These are phyloP conservation scores for Magnusiomyces starmeri DNA, from an alignment of 1,139 yeast genomes.

Conservation along the genomic window DNA sequence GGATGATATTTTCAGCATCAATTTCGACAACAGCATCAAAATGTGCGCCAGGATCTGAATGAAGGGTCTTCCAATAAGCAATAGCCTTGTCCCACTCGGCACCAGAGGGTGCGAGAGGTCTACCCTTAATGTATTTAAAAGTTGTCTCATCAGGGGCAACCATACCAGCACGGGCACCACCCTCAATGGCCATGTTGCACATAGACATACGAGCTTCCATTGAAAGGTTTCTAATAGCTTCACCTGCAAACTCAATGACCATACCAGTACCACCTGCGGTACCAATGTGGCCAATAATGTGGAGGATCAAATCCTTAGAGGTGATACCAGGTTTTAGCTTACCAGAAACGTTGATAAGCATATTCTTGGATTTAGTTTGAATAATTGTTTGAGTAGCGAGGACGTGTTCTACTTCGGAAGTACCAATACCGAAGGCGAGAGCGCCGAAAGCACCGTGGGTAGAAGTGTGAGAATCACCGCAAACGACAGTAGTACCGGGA, in stretches of 20 bases:
- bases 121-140: slow-evolving; percentile 78
- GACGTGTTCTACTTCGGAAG: slow-evolving; percentile 98
- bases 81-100: slow-evolving; percentile 93
- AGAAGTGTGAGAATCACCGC: slow-evolving; percentile 98
- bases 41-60: slow-evolving; percentile 80
- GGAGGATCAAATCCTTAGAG: slow-evolving; percentile 88
- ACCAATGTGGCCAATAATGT: slow-evolving; percentile 93
- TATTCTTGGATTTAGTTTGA: slow-evolving; percentile 90
- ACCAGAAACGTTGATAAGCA: slow-evolving; percentile 83
- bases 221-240: slow-evolving; percentile 78
- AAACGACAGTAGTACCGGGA: slow-evolving; percentile 97
- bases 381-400: slow-evolving; percentile 94
- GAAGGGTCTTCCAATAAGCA: slow-evolving; percentile 79
- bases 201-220: slow-evolving; percentile 99
- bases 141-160: slow-evolving; percentile 90
- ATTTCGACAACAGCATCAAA: slow-evolving; percentile 81
- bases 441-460: slow-evolving; percentile 99
- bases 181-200: slow-evolving; percentile 98
- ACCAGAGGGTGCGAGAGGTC: slow-evolving; percentile 92
- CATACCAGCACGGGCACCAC: slow-evolving; percentile 99
- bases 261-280: slow-evolving; percentile 99
- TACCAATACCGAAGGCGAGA: slow-evolving; percentile 97
- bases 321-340: slow-evolving; percentile 81
- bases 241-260: slow-evolving; percentile 95
- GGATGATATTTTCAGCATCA: slow-evolving; percentile 77